Evolutionary conservation across 805 yeast species (phyloP).

Genomic region (Saturnispora dispora): DNA sequence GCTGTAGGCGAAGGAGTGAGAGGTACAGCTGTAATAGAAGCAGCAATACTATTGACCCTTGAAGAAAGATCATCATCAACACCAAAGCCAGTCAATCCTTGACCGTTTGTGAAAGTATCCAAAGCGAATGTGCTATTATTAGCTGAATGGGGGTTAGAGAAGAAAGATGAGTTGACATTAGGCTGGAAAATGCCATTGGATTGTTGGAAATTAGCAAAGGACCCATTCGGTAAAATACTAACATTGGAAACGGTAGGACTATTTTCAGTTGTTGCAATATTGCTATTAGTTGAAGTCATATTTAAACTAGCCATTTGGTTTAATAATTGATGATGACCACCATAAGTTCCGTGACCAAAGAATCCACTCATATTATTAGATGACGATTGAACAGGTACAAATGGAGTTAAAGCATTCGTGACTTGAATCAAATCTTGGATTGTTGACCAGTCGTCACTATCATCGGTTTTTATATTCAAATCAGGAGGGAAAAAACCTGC

Average conservation of each 20-base stretch:
- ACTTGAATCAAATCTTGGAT: constrained; percentile 43
- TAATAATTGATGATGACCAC: not conserved
- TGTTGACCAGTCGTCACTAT: constrained; percentile 40
- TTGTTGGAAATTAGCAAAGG: not conserved
- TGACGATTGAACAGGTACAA: not conserved
- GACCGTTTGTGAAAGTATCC: not conserved
- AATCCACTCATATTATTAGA: not conserved
- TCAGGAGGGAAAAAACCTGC: constrained; percentile 49
- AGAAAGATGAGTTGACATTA: not conserved
- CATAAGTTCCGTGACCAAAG: not conserved
- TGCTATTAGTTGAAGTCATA: not conserved
- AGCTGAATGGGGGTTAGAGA: not conserved
- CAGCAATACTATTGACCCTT: not conserved
- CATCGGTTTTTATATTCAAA: constrained; percentile 50
- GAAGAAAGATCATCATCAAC: not conserved
- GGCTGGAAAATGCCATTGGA: not conserved
- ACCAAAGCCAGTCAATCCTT: not conserved
- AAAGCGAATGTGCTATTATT: not conserved
- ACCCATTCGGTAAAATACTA: not conserved
- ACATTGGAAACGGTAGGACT: not conserved
- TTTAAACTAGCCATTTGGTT: not conserved
- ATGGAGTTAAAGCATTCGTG: not conserved
- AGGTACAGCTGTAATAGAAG: not conserved
- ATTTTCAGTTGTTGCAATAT: not conserved
- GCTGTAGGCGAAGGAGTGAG: not conserved